Base-by-base conservation (phyloP, 257 asterid genomes). In the Solanum infundibuliforme region DNA sequence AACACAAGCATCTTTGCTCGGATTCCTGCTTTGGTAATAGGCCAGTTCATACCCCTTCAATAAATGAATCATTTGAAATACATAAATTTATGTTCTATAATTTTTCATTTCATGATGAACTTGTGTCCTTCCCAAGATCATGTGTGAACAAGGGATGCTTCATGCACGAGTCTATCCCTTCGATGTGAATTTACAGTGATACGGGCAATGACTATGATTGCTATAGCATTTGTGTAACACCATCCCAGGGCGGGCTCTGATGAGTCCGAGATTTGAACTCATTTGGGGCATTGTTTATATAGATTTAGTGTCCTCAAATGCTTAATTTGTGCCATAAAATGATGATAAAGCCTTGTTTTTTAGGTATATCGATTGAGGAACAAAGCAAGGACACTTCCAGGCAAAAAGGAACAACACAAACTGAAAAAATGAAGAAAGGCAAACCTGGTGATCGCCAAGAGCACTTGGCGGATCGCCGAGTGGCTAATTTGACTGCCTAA, bases 11-110 rank as follows among this genome's bases (percentile, higher is more conserved):
- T 97, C 91, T 95, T 98, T 85, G 97, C 98, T 46, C 89, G 94
- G 86, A 97, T 87, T 92, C 94, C 73, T 95, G 98, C 93, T 95
- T 97, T 87, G 99, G 99, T 66, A 97, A 97, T 93, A 89, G 98
- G 98, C 95, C 89, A 89, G 38, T n/a, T 76, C 34, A 76, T 76
- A 76, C 34, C 84, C 84, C 62, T 77, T 77, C 36, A 77, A 21
- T 39, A 76, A 23, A 39, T 4, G 34, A 38, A 76, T 76, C 60
- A 39, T 58, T 77, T 39, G 16, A 77, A 41, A 39, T n/a, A 77
- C 23, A 39, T 12, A 23, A 39, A 12, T 27, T 13, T 25, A 5
- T 77, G 62, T 41, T 77, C n/a, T 75, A 77, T 39, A 41, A 39
- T 12, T 77, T 41, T 38, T 39, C 7, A 38, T 38, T n/a, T 76